Percentiles rank a stretch among this genome's conserved stretches.
Conservation (phyloP, 257 asterid genomes). For the Vinca minor region DNA sequence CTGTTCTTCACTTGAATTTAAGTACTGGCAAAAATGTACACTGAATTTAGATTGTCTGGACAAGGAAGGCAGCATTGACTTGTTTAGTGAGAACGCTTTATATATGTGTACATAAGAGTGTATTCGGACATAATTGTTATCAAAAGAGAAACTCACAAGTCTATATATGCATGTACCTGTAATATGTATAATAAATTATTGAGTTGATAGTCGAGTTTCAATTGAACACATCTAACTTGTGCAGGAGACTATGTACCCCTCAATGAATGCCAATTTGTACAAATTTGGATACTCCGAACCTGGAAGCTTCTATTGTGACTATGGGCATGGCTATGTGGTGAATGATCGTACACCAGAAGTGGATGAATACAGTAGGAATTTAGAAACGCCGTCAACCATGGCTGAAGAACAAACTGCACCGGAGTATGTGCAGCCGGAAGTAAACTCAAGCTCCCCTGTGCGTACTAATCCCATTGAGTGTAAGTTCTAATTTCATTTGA, state of each 20-base stretch:
- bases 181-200: neutral
- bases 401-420: constrained; percentile 38
- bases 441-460: constrained; percentile 32
- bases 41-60: neutral
- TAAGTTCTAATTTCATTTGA: constrained; percentile 30
- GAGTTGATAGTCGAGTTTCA: neutral
- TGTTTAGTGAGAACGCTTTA: neutral
- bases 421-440: constrained; percentile 34
- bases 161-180: neutral
- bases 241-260: constrained; percentile 68
- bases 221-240: constrained; percentile 11
- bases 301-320: constrained; percentile 59
- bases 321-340: constrained; percentile 47
- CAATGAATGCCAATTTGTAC: constrained; percentile 46
- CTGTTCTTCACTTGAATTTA: neutral
- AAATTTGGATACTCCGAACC: constrained; percentile 70
- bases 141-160: neutral
- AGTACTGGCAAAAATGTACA: too few relatives aligned
- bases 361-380: constrained; percentile 36
- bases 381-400: constrained; percentile 35
- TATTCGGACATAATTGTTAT: neutral
- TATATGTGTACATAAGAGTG: neutral
- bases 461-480: constrained; percentile 53
- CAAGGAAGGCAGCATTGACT: neutral
- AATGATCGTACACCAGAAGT: constrained; percentile 32